phyloP scores from a whole-genome alignment of 2,329 filamentous ascomycete genomes.

The Penicillium sp. region DNA sequence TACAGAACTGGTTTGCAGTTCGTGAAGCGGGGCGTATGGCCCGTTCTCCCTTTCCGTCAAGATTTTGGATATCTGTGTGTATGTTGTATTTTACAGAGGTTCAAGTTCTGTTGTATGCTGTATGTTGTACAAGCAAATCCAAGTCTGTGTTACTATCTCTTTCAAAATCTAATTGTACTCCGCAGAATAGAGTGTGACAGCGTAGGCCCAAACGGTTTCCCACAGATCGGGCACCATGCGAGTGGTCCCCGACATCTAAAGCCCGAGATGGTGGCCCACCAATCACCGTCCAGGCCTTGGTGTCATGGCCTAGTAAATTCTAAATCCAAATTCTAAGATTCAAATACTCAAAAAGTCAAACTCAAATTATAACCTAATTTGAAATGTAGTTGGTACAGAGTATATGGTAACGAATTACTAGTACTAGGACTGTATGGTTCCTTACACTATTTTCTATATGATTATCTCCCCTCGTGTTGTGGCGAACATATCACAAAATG shows the following conservation, averaged over 20 bases:
- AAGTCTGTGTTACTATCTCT: background rate
- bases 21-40: too few species aligned
- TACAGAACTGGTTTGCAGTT: too few species aligned
- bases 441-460: too few species aligned
- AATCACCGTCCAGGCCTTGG: background rate
- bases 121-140: background rate
- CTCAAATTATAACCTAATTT: background rate
- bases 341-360: background rate
- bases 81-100: too few species aligned
- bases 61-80: too few species aligned
- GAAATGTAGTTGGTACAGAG: background rate
- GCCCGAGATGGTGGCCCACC: slow-evolving; percentile 19
- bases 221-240: slow-evolving; percentile 25
- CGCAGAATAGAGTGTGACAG: background rate
- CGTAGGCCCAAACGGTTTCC: slow-evolving; percentile 20
- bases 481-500: too few species aligned
- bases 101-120: too few species aligned
- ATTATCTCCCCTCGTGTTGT: too few species aligned
- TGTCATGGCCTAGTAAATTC: background rate
- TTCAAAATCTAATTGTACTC: background rate
- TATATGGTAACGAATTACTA: too few species aligned
- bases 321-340: background rate
- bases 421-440: too few species aligned
- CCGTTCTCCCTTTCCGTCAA: too few species aligned
- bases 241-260: slow-evolving; percentile 27